Conservation (phyloP, 2,329 filamentous ascomycete species). For the Cercospora canescens region DNA sequence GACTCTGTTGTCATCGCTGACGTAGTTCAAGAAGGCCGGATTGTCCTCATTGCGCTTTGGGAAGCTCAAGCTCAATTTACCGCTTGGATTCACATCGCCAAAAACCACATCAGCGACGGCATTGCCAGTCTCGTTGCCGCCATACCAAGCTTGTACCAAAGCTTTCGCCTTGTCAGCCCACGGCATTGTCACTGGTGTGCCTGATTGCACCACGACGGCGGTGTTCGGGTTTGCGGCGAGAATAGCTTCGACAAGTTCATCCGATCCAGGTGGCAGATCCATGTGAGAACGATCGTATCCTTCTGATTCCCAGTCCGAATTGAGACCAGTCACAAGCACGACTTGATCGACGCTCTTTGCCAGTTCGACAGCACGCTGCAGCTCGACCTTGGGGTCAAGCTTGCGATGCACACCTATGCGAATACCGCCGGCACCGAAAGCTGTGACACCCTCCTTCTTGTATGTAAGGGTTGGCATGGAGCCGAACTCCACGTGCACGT, state of each 20-base stretch:
- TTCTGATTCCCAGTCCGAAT: conserved; percentile 75
- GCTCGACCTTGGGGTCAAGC: conserved; percentile 62
- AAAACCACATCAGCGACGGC: conserved; percentile 77
- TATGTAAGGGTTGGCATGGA: conserved; percentile 68
- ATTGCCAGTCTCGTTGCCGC: conserved; percentile 83
- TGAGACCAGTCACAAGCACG: conserved; percentile 74
- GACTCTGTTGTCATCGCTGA: conserved; percentile 67
- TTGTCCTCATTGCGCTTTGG: conserved; percentile 54
- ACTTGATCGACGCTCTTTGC: conserved; percentile 74
- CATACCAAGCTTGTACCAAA: conserved; percentile 77
- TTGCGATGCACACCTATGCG: conserved; percentile 61
- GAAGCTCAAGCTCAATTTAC: conserved; percentile 73
- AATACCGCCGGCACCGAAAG: conserved; percentile 63
- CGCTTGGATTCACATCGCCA: conserved; percentile 71
- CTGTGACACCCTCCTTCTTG: conserved; percentile 56
- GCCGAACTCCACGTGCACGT: conserved; percentile 61
- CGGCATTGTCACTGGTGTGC: conserved; percentile 71
- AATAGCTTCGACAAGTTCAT: conserved; percentile 66
- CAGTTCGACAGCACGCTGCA: conserved; percentile 65
- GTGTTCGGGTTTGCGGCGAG: conserved; percentile 67
- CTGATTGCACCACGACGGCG: conserved; percentile 74
- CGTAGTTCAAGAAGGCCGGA: conserved; percentile 72
- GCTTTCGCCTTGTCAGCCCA: conserved; percentile 66
- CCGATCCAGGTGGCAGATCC: conserved; percentile 61
- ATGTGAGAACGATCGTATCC: conserved; percentile 64